phyloP scores from a whole-genome alignment of 441 rosid genomes.

The Macaranga tanarius region DNA sequence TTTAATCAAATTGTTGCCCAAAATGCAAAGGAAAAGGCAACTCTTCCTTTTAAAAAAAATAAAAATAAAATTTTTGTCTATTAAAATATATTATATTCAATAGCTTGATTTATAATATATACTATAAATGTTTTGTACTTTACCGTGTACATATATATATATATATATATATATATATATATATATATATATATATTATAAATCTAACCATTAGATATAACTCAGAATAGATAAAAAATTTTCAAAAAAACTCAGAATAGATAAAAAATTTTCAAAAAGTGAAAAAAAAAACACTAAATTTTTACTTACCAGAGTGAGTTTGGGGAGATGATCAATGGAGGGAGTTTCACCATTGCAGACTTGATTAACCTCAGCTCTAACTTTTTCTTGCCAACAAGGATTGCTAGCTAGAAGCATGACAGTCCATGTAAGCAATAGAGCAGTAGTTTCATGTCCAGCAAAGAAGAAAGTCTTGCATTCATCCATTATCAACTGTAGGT shows the following conservation, averaged over 20 bases:
- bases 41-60: not conserved
- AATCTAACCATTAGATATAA: too few relatives aligned
- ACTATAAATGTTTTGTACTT: too few relatives aligned
- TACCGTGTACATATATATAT: too few relatives aligned
- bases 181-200: too few relatives aligned
- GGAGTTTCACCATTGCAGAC: constrained; percentile 66
- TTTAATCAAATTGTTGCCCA: too few relatives aligned
- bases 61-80: too few relatives aligned
- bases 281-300: not conserved
- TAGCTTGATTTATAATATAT: too few relatives aligned
- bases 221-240: too few relatives aligned
- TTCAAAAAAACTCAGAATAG: too few relatives aligned
- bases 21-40: not conserved
- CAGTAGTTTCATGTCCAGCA: constrained; percentile 94
- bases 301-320: constrained; percentile 56
- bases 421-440: constrained; percentile 91
- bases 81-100: too few relatives aligned
- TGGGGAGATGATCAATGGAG: constrained; percentile 64
- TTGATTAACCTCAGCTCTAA: constrained; percentile 54
- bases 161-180: too few relatives aligned
- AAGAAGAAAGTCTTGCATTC: constrained; percentile 96
- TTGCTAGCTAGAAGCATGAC: constrained; percentile 77
- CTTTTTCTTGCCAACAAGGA: constrained; percentile 80
- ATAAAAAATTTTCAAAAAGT: too few relatives aligned
- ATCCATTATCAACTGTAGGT: constrained; percentile 87